Evolutionary conservation across 73 alveolate genomes (phyloP).

Genomic region (Paramecium sexaurelia): DNA sequence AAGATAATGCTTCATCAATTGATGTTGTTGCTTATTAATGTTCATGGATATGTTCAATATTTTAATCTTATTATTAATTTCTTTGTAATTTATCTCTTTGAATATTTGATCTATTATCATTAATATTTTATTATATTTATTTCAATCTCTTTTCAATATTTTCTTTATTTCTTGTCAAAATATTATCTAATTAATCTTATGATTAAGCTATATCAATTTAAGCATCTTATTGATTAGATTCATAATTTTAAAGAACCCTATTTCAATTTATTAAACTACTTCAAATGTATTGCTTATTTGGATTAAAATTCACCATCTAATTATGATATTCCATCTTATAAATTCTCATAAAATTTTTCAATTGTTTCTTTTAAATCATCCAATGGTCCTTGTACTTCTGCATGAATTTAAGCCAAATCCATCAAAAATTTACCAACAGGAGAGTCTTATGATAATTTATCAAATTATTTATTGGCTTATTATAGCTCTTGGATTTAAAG

Average conservation of each 20-base stretch:
- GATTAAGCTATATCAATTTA: constrained; percentile 28
- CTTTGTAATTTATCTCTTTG: constrained; percentile 36
- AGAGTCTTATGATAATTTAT: background rate
- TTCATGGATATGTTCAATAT: constrained; percentile 34
- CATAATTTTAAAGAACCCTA: background rate
- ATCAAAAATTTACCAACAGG: constrained; percentile 21
- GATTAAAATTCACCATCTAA: background rate
- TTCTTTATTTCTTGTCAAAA: background rate
- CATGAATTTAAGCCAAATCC: constrained; percentile 48
- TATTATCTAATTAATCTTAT: background rate
- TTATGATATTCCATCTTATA: background rate
- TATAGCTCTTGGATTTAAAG: background rate
- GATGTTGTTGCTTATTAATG: constrained; percentile 20
- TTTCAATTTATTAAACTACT: background rate
- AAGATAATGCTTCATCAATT: constrained; percentile 20
- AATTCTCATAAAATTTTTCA: constrained; percentile 26
- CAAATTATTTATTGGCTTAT: background rate
- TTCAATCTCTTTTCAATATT: background rate
- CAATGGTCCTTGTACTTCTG: constrained; percentile 10
- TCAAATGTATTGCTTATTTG: background rate
- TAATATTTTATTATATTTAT: background rate
- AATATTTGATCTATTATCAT: background rate
- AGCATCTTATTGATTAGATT: constrained; percentile 37
- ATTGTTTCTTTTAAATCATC: constrained; percentile 48
- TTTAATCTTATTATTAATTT: background rate